Evolutionary conservation across 2,329 filamentous ascomycete species (phyloP).

Genomic region (Diaporthe vaccinii): DNA sequence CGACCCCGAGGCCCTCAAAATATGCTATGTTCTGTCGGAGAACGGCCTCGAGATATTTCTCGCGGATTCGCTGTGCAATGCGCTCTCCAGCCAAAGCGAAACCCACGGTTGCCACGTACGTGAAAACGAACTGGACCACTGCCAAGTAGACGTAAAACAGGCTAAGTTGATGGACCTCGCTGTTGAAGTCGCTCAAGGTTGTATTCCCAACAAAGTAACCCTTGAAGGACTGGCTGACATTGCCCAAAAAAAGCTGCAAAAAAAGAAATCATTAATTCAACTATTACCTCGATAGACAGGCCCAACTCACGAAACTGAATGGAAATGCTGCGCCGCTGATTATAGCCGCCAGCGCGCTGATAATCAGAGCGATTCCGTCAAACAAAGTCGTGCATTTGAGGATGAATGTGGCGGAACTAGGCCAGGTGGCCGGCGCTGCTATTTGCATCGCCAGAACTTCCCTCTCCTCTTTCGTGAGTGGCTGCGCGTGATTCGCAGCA

Average conservation of each 20-base stretch:
- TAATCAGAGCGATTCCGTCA: background rate
- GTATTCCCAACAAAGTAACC: conserved; percentile 67
- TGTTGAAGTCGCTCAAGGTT: conserved; percentile 68
- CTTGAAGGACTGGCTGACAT: conserved; percentile 66
- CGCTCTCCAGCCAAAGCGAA: conserved; percentile 92
- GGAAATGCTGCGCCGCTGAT: background rate
- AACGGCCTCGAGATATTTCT: conserved; percentile 86
- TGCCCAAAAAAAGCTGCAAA: background rate
- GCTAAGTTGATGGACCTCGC: conserved; percentile 73
- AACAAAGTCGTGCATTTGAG: background rate
- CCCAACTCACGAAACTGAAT: background rate
- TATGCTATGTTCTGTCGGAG: conserved; percentile 91
- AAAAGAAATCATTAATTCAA: background rate
- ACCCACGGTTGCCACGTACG: conserved; percentile 85
- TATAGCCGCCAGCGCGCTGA: background rate
- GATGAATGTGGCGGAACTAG: background rate
- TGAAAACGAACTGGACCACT: conserved; percentile 81
- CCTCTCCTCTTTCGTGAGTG: conserved; percentile 4
- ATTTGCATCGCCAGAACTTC: background rate
- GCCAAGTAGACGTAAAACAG: conserved; percentile 89
- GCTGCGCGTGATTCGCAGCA: background rate
- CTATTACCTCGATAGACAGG: background rate
- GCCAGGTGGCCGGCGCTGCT: background rate
- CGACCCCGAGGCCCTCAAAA: conserved; percentile 92
- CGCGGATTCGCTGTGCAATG: conserved; percentile 82